Percentiles rank a stretch among this genome's conserved stretches.
These are phyloP conservation scores for Boechera retrofracta DNA, from an alignment of 345 rosid species.

Conservation along the genomic window DNA sequence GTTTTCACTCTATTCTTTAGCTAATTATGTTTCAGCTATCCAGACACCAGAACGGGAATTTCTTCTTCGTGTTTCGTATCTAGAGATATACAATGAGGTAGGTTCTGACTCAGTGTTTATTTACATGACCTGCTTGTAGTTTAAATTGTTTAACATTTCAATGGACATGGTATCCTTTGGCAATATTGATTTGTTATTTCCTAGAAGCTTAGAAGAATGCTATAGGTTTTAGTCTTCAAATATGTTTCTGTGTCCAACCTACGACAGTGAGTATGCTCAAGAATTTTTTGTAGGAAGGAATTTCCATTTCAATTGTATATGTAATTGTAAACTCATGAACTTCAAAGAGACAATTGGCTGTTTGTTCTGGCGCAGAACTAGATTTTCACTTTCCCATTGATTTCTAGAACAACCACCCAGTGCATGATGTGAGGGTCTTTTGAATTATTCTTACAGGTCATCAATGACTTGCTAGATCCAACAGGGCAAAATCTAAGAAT, in stretches of 20 bases:
- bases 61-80: conserved; percentile 94
- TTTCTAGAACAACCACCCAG: conserved; percentile 16
- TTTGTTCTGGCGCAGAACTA: conserved; percentile 1
- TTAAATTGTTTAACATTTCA: conserved; percentile 3
- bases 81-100: conserved; percentile 97
- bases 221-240: conserved; percentile 23
- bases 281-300: neutral
- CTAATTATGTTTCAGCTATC: conserved; percentile 49
- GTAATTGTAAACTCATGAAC: conserved; percentile 10
- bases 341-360: conserved; percentile 18
- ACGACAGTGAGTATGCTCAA: conserved; percentile 11
- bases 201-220: conserved; percentile 27
- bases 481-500: conserved; percentile 87
- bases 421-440: conserved; percentile 15
- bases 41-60: conserved; percentile 92
- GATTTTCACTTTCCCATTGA: conserved; percentile 7
- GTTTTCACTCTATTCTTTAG: conserved; percentile 31
- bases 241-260: conserved; percentile 13
- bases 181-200: conserved; percentile 16
- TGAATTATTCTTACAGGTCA: conserved; percentile 57
- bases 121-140: conserved; percentile 15
- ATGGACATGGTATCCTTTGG: conserved; percentile 12
- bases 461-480: conserved; percentile 91
- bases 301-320: conserved; percentile 5
- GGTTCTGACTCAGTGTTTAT: conserved; percentile 14